Evolutionary conservation across 2,329 filamentous ascomycete genomes (phyloP), one percentile per base, ranked within the genome.

Genomic region (Penicillium italicum): DNA sequence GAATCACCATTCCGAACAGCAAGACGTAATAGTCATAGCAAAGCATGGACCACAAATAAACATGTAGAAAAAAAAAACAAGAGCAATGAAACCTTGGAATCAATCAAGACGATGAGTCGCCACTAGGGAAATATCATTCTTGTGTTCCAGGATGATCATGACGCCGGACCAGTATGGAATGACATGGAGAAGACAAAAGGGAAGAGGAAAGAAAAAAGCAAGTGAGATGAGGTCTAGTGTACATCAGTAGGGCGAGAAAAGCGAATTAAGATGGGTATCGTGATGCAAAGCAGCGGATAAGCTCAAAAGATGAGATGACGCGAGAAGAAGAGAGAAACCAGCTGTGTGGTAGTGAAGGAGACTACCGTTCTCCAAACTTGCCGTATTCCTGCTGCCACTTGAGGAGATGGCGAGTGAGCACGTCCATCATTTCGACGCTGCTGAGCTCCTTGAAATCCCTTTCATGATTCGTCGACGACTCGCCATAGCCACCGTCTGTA

Each of bases 401-500:
- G 62, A 93, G 83, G 66, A 96, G 81, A 70, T 91, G 86, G 59
- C 88, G 82, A 58, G 88, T 92, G 70, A 96, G 74, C 64, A 85
- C 82, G 71, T 95, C 91, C 90, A 95, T 95, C 90, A 96, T 95
- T 74, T 95, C 90, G 61, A 90, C 79, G 63, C 88, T 91, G 55
- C 79, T 89, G 61, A 96, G 77, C 9, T 88, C 83, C 63, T 87
- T 89, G 72, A 96, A 96, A 1, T 86, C 82, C 64, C 68, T 71
- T 56, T 77, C 73, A 44, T 73, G 58, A 22, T 28, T 54, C 5
- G 50, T 69, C 42, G 62, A 56, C 18, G 62, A 61, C 38, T 64
- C 61, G 18, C 58, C 61, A n/a, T 69, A 44, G 16, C 53, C 66
- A 37, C 63, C 64, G n/a, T 69, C 67, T 7, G 62, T 65, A 28